Evolutionary conservation across 2,329 filamentous ascomycete genomes (phyloP).

Genomic region (Neopestalotiopsis rosae): DNA sequence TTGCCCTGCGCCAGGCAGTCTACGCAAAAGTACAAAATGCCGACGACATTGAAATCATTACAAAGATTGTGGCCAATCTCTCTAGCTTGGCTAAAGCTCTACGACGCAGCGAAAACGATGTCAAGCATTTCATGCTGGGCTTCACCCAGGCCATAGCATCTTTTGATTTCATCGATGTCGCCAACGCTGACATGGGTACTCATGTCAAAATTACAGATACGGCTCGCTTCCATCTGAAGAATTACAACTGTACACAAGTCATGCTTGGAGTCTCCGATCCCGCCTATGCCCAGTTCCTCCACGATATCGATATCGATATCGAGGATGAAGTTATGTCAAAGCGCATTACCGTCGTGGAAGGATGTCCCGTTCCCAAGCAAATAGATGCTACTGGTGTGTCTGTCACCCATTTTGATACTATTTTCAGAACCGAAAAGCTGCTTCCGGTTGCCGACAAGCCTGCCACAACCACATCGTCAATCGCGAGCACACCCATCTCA

Average conservation of each 20-base stretch:
- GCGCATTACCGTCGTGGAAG: constrained; percentile 61
- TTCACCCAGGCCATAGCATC: constrained; percentile 64
- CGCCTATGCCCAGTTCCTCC: constrained; percentile 64
- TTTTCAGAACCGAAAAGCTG: constrained; percentile 63
- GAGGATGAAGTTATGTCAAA: constrained; percentile 48
- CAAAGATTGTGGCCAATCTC: constrained; percentile 62
- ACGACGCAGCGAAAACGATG: constrained; percentile 49
- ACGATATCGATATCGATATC: constrained; percentile 60
- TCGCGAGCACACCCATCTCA: constrained; percentile 27
- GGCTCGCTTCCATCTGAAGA: constrained; percentile 62
- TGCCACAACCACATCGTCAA: constrained; percentile 31
- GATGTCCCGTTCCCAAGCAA: constrained; percentile 55
- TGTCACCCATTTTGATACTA: constrained; percentile 50
- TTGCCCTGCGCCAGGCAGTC: constrained; percentile 54
- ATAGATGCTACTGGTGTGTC: constrained; percentile 52
- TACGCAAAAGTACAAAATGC: constrained; percentile 50
- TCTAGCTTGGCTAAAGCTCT: constrained; percentile 55
- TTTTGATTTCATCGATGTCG: constrained; percentile 70
- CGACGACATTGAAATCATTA: constrained; percentile 57
- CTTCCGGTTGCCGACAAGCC: constrained; percentile 36
- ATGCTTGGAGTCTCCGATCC: constrained; percentile 66
- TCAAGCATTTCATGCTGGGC: constrained; percentile 63
- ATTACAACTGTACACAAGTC: constrained; percentile 66
- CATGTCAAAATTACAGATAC: constrained; percentile 65
- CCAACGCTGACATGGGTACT: constrained; percentile 61